Evolutionary conservation across 768 basidiomycete genomes (phyloP).

Genomic region (Collybia mongolica): DNA sequence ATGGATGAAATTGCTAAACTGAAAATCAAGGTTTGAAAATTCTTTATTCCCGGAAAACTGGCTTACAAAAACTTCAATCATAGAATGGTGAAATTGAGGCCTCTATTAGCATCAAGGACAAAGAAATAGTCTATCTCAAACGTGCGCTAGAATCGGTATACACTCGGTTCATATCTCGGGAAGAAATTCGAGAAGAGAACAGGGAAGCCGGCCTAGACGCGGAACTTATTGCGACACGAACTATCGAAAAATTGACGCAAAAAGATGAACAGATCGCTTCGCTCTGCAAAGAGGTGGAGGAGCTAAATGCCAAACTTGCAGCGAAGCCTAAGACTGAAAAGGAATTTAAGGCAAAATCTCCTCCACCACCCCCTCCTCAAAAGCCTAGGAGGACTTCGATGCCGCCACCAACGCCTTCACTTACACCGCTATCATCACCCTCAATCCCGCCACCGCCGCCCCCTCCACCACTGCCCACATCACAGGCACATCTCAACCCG

Average conservation of each 20-base stretch:
- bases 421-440: conserved; percentile 11
- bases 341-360: conserved; percentile 66
- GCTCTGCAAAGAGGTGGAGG: conserved; percentile 48
- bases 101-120: conserved; percentile 52
- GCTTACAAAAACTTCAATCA: not conserved
- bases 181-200: conserved; percentile 46
- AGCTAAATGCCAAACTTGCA: conserved; percentile 49
- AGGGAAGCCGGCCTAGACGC: conserved; percentile 59
- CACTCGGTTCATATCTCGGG: conserved; percentile 65
- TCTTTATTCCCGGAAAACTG: conserved; percentile 1
- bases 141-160: conserved; percentile 88
- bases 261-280: conserved; percentile 65
- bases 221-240: conserved; percentile 64
- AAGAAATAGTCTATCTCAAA: conserved; percentile 75
- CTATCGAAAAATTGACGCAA: conserved; percentile 65
- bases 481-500: conserved; percentile 8
- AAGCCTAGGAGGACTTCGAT: conserved; percentile 27
- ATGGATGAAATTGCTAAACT: conserved; percentile 73
- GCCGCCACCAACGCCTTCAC: conserved; percentile 1
- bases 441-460: conserved; percentile 13
- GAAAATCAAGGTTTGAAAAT: conserved; percentile 58
- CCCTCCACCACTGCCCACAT: not conserved
- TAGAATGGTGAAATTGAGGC: conserved; percentile 58
- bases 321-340: conserved; percentile 62
- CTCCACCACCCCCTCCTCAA: conserved; percentile 65